Evolutionary conservation across 1,284 basidiomycete species (phyloP), one percentile per base, ranked within the genome.

Genomic region (Cystobasidiaceae sp.): DNA sequence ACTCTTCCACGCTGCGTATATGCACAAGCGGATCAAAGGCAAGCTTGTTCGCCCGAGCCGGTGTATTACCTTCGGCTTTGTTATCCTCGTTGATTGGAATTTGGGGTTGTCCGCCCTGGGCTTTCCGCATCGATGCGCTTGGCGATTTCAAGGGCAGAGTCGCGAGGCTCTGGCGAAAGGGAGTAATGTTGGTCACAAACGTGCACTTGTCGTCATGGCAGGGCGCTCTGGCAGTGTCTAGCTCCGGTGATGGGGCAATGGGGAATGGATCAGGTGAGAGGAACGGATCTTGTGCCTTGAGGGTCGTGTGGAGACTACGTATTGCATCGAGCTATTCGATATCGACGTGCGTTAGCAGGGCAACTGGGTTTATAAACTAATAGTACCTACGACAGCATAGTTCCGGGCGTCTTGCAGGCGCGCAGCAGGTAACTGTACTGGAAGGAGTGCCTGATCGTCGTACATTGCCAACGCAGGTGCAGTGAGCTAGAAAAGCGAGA

Each of bases 141-240:
- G 30, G 15, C n/a, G 19, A 33, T 13, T 46, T 19, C 27, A 50
- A 51, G 21, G 15, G 2, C 28, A 60, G 45, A 5, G n/a, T 11
- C 11, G 45, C 17, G 8, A 46, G 58, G 1, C 45, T n/a, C 7
- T 39, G 23, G 6, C 23, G 41, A 28, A 71, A 72, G n/a, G 72
- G 68, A 13, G 66, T 48, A 17, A 71, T 46, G 8, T 68, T 68
- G 37, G 71, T 69, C 17, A 67, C 44, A 60, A 73, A 73, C 27
- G 71, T 51, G 49, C 70, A 71, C 23, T 45, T 44, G 34, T 71
- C 71, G 65, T 71, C 67, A 32, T 56, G 51, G 57, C 70, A 70
- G 17, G 72, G 67, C 0, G 70, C 66, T 15, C 72, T 64, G 1
- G 55, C 46, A 46, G 62, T 55, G 15, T 64, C 64, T 56, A 68